Conservation (phyloP, 441 rosid species). For the Mallotus japonicus region DNA sequence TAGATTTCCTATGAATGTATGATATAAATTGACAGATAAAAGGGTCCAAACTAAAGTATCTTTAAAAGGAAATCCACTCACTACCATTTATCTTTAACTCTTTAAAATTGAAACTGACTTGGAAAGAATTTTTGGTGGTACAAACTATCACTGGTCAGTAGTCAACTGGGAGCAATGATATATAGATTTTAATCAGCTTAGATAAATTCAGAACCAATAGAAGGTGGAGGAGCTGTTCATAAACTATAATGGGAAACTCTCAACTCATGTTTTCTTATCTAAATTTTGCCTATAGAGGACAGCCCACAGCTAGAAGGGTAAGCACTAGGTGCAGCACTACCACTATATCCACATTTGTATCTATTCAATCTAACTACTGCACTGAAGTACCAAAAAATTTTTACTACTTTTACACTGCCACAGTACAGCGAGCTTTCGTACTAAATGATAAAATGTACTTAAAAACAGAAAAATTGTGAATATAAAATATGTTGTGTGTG, state of each 20-base stretch:
- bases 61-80: not conserved
- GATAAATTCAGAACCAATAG: slow-evolving; percentile 4
- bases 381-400: slow-evolving; percentile 13
- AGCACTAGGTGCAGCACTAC: slow-evolving; percentile 1
- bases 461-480: too few species aligned
- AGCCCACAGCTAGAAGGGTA: not conserved
- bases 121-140: not conserved
- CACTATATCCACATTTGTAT: slow-evolving; percentile 16
- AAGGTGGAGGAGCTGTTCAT: slow-evolving; percentile 18
- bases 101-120: not conserved
- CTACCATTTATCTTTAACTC: slow-evolving; percentile 7
- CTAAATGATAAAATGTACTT: slow-evolving; percentile 21
- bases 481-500: not conserved
- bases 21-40: too few species aligned
- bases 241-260: slow-evolving; percentile 22
- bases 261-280: slow-evolving; percentile 12
- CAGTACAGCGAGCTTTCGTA: slow-evolving; percentile 14
- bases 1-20: too few species aligned
- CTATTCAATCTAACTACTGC: slow-evolving; percentile 14
- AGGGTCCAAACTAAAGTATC: not conserved
- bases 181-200: slow-evolving; percentile 2
- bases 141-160: slow-evolving; percentile 10
- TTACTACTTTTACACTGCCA: slow-evolving; percentile 15
- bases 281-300: slow-evolving; percentile 15
- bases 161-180: slow-evolving; percentile 12